Percentiles rank a stretch among this genome's conserved stretches.
phyloP scores from a whole-genome alignment of 768 basidiomycete species.

The Amanita phalloides region DNA sequence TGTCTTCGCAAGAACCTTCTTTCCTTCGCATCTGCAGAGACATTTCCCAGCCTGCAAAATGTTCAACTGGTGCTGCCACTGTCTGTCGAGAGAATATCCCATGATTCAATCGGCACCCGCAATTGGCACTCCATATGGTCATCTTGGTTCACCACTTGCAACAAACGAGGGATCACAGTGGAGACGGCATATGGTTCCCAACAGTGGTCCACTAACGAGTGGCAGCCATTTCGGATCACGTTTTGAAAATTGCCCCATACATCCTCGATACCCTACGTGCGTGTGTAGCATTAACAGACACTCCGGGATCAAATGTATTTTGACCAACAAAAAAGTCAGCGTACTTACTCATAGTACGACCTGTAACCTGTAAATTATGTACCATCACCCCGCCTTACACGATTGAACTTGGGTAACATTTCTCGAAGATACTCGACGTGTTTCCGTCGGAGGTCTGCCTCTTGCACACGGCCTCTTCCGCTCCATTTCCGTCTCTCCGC shows the following conservation, averaged over 20 bases:
- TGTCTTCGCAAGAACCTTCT: background rate
- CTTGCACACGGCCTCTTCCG: constrained; percentile 75
- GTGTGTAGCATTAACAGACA: constrained; percentile 1
- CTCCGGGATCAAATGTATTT: background rate
- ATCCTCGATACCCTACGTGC: background rate
- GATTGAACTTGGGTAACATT: constrained; percentile 85
- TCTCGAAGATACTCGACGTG: constrained; percentile 89
- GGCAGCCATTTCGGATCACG: background rate
- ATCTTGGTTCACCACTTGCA: constrained; percentile 1
- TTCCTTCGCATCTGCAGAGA: background rate
- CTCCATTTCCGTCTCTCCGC: constrained; percentile 77
- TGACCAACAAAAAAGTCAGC: background rate
- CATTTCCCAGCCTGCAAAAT: constrained; percentile 1
- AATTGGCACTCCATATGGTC: constrained; percentile 1
- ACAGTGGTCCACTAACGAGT: constrained; percentile 1
- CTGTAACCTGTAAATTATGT: constrained; percentile 16
- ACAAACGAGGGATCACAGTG: background rate
- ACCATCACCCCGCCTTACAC: constrained; percentile 52
- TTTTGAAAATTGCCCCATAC: background rate
- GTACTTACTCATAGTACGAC: background rate
- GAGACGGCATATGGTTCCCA: background rate
- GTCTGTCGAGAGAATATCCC: background rate
- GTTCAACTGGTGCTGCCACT: constrained; percentile 2
- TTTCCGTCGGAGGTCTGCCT: constrained; percentile 73
- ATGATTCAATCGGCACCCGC: background rate